Evolutionary conservation across 2,329 filamentous ascomycete genomes (phyloP).

Genomic region (Scytalidium sp.): DNA sequence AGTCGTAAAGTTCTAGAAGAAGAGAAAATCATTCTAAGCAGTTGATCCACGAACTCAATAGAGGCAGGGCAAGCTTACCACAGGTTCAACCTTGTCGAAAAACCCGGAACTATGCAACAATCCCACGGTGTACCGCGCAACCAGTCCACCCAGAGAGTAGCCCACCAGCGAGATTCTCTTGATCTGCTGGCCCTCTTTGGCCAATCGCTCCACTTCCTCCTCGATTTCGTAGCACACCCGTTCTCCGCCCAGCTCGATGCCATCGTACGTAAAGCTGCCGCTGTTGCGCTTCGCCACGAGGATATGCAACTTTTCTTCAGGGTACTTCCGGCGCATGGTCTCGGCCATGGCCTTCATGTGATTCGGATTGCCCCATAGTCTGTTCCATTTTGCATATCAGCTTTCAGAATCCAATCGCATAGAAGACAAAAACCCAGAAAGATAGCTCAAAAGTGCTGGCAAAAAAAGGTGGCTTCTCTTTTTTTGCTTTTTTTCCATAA

Average conservation of each 20-base stretch:
- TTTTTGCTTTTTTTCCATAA: too few relatives aligned
- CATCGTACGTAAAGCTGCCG: constrained; percentile 70
- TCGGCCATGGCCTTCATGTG: constrained; percentile 70
- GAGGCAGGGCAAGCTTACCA: constrained; percentile 47
- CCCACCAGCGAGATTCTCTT: constrained; percentile 83
- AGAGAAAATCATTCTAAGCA: too few relatives aligned
- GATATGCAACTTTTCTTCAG: constrained; percentile 64
- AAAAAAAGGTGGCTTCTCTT: too few relatives aligned
- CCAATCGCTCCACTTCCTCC: constrained; percentile 55
- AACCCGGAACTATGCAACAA: constrained; percentile 77
- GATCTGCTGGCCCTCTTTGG: constrained; percentile 65
- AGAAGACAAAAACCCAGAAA: too few relatives aligned
- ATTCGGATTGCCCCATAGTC: constrained; percentile 77
- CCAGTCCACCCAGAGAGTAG: constrained; percentile 85
- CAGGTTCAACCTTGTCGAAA: constrained; percentile 75
- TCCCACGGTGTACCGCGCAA: constrained; percentile 83
- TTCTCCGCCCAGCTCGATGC: constrained; percentile 66
- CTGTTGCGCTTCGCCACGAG: constrained; percentile 70
- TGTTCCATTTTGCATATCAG: too few relatives aligned
- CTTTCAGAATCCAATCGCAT: too few relatives aligned
- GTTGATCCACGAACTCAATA: too few relatives aligned
- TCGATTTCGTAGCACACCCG: constrained; percentile 66
- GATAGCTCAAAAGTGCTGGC: too few relatives aligned
- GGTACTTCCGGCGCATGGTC: constrained; percentile 57
- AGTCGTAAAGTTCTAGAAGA: constrained; percentile 80